A percentile compares a stretch with the other conserved stretches of the same genome.
Conservation (phyloP, 805 yeast species). For the Schwanniomyces yamadae region DNA sequence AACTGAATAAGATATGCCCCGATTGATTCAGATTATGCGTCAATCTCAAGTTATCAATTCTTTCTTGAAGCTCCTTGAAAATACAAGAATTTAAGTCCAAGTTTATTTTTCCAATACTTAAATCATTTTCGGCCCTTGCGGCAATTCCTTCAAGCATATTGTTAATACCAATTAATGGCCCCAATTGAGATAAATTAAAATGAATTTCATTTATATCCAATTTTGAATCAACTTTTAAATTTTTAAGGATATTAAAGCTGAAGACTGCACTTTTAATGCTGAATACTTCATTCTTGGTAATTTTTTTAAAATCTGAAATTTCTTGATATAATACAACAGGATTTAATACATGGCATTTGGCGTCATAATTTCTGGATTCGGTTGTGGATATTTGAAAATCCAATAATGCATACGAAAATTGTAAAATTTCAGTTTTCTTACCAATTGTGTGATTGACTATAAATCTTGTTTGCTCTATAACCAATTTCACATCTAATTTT, state of each 20-base stretch:
- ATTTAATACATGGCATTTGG: conserved; percentile 32
- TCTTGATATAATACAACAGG: conserved; percentile 33
- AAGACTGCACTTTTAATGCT: conserved; percentile 18
- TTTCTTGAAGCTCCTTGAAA: conserved; percentile 7
- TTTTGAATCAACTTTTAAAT: conserved; percentile 23
- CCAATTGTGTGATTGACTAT: conserved; percentile 17
- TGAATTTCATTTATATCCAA: conserved; percentile 19
- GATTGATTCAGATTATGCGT: background rate
- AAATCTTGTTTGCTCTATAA: conserved; percentile 34
- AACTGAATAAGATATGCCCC: conserved; percentile 15
- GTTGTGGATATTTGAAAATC: conserved; percentile 34
- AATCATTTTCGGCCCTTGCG: conserved; percentile 19
- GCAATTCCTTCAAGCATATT: conserved; percentile 27
- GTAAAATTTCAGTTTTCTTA: conserved; percentile 20
- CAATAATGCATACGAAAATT: conserved; percentile 34
- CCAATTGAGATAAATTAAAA: conserved; percentile 29
- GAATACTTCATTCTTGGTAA: conserved; percentile 21
- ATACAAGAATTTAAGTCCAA: conserved; percentile 23
- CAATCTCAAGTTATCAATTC: background rate
- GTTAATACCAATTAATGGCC: conserved; percentile 31
- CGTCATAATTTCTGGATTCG: conserved; percentile 28
- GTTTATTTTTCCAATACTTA: conserved; percentile 30
- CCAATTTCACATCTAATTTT: conserved; percentile 24
- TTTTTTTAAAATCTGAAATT: conserved; percentile 13
- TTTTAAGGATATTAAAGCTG: conserved; percentile 24